A percentile compares a stretch with the other conserved stretches of the same genome.
Conservation (phyloP, 73 alveolate species). For the Paramecium pentaurelia region DNA sequence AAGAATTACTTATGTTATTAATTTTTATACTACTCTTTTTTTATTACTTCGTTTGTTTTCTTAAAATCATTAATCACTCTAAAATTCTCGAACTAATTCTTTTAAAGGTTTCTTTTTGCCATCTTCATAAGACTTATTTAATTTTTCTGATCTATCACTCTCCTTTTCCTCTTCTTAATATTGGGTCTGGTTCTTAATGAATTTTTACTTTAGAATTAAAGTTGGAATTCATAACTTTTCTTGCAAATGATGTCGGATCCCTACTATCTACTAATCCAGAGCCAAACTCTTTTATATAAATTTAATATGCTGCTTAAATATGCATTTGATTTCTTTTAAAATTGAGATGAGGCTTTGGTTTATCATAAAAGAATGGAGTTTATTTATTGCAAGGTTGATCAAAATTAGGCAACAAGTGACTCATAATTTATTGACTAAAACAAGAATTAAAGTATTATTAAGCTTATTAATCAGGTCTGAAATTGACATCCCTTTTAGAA, state of each 20-base stretch:
- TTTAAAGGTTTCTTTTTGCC: neutral
- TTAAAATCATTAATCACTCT: neutral
- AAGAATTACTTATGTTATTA: neutral
- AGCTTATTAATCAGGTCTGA: neutral
- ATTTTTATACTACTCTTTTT: neutral
- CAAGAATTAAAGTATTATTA: neutral
- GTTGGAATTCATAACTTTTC: neutral
- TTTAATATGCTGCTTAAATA: neutral
- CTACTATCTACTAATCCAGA: neutral
- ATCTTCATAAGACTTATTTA: neutral
- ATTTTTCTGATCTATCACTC: neutral
- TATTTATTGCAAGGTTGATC: neutral
- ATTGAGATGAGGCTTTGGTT: neutral
- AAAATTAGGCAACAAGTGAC: neutral
- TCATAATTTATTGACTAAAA: neutral
- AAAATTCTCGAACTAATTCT: constrained; percentile 18
- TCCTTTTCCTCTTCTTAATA: neutral
- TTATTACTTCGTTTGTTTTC: neutral
- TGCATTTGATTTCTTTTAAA: constrained; percentile 4
- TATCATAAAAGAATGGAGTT: neutral
- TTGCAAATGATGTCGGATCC: constrained; percentile 31
- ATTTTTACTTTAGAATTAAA: neutral
- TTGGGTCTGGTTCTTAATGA: constrained; percentile 24
- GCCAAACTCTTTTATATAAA: neutral
- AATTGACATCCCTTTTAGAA: neutral